Percentiles rank a stretch among this genome's conserved stretches.
Conservation (phyloP, 768 basidiomycete species). For the Psilocybe cubensis region DNA sequence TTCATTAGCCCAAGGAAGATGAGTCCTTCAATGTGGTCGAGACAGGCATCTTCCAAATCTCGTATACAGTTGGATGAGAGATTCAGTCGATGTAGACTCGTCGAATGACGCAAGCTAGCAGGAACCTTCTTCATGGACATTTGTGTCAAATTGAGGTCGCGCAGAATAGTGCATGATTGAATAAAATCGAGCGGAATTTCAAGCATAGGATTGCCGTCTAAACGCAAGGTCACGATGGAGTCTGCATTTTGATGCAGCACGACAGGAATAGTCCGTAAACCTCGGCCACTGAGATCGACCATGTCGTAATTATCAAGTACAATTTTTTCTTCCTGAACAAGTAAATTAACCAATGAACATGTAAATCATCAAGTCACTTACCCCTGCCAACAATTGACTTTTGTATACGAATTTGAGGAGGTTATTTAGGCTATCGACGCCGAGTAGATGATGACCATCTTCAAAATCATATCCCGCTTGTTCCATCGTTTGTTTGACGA, state of each 20-base stretch:
- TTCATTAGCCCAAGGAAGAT: constrained; percentile 79
- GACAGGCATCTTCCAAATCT: constrained; percentile 83
- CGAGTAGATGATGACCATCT: constrained; percentile 80
- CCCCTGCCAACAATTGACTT: constrained; percentile 67
- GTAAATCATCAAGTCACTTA: constrained; percentile 35
- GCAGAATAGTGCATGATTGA: constrained; percentile 80
- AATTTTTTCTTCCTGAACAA: constrained; percentile 70
- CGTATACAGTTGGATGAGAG: constrained; percentile 90
- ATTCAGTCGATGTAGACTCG: constrained; percentile 78
- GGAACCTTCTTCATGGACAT: constrained; percentile 97
- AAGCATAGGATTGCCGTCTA: constrained; percentile 94
- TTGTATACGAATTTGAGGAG: constrained; percentile 92
- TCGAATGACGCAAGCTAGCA: constrained; percentile 74
- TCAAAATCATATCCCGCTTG: constrained; percentile 88
- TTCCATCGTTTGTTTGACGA: constrained; percentile 80
- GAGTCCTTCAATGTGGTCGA: constrained; percentile 78
- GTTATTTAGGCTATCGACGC: constrained; percentile 79
- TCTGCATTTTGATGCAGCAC: constrained; percentile 83
- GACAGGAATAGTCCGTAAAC: constrained; percentile 88
- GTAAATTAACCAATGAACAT: not conserved
- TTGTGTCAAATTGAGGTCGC: constrained; percentile 83
- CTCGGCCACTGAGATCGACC: constrained; percentile 80
- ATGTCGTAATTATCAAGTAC: constrained; percentile 71
- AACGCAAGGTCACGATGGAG: constrained; percentile 80
- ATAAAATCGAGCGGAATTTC: constrained; percentile 98